Evolutionary conservation across 2,329 filamentous ascomycete genomes (phyloP), one percentile per base, ranked within the genome.

Genomic region (Fusarium nisikadoi): DNA sequence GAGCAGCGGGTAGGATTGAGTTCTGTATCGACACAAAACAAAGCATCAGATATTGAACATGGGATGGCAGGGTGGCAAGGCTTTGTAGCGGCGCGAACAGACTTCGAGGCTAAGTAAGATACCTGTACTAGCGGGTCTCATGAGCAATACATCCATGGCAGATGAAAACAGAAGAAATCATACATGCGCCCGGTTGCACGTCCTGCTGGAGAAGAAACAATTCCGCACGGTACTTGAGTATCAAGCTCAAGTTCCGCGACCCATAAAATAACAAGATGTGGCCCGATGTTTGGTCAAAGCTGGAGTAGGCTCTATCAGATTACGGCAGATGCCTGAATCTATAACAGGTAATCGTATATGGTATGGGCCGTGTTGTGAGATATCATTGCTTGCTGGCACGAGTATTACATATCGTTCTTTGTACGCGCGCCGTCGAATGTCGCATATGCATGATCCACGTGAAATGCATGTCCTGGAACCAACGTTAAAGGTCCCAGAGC

Each of bases 271-370:
- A 50, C 60, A 62, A 63, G 62, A 63, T 45, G 33, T 68, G 27
- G 39, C 38, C 36, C 19, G 42, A 49, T 59, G 46, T 53, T 68
- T 60, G 49, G 33, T 38, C 45, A 47, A 57, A 55, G 70, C 33
- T 61, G 67, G 59, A 43, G 36, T 60, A 54, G 49, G 46, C 49
- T 59, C 49, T 65, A 57, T 57, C 61, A 47, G 29, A 46, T 56
- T 42, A 61, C 50, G 45, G 59, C 56, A 62, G 31, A 72, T 69
- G 65, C 63, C 68, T 53, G 63, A 66, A 67, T 52, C 58, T 59
- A 45, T 31, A 54, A 54, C 49, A 53, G 56, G 68, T 61, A 68
- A 65, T 57, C 35, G 25, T 54, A 47, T 19, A 69, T 62, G 47
- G 65, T 25, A 25, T 25, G 23, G 23, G 23, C 3, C 23, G 55